Conservation (phyloP, 345 rosid genomes). For the Bruguiera sexangula region DNA sequence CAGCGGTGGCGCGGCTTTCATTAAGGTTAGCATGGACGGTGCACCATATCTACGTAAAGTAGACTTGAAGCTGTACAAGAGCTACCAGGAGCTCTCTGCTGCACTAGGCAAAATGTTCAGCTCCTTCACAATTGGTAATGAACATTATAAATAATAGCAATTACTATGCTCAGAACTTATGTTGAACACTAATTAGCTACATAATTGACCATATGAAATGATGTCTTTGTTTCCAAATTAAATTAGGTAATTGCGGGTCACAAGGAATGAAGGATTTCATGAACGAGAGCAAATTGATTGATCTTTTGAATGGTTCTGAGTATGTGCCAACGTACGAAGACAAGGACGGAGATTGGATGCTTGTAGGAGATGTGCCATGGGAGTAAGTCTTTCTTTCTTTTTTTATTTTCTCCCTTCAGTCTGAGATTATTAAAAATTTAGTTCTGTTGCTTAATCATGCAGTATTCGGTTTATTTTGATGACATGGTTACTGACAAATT, state of each 20-base stretch:
- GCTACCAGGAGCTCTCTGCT: constrained; percentile 65
- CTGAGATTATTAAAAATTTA: no score
- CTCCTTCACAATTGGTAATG: constrained; percentile 70
- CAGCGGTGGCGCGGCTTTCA: constrained; percentile 42
- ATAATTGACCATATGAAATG: neutral
- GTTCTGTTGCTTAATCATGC: no score
- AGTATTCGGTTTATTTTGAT: neutral
- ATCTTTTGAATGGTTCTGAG: constrained; percentile 72
- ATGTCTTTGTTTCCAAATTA: neutral
- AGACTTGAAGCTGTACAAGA: constrained; percentile 68
- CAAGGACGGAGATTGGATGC: constrained; percentile 95
- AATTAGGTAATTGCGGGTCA: constrained; percentile 60
- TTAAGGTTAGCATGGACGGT: constrained; percentile 87
- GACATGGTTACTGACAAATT: neutral
- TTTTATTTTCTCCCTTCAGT: no score
- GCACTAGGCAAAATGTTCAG: constrained; percentile 79
- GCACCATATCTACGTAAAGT: constrained; percentile 86
- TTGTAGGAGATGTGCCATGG: constrained; percentile 95
- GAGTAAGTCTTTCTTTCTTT: constrained; percentile 38
- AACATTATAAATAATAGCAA: no score
- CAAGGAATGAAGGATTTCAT: constrained; percentile 75
- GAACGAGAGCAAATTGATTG: constrained; percentile 78
- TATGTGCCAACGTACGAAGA: constrained; percentile 82
- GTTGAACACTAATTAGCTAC: no score
- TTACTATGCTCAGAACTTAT: no score